Base-by-base conservation (phyloP, 2,329 filamentous ascomycete genomes). In the Bipolaris bicolor region DNA sequence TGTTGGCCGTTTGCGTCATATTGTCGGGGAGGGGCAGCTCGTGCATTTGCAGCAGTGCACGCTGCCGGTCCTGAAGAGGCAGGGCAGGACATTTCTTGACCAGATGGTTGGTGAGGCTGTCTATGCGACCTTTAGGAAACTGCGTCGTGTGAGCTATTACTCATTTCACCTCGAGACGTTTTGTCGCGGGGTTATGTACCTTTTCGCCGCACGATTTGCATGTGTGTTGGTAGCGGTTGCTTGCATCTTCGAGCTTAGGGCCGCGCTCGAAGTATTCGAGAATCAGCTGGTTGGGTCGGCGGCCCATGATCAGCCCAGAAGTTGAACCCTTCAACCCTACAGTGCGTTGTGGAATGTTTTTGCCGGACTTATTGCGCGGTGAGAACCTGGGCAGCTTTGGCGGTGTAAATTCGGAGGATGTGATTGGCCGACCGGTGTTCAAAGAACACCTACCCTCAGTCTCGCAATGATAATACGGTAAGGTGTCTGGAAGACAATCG, bases 151-250 rank as follows among this genome's bases (percentile, higher is more conserved):
- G 64, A 73, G 65, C 73, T 46, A 29, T 49, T 54, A n/a, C 44
- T 39, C 48, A 52, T 49, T 45, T 55, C 43, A 18, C 13, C 31
- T 52, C 54, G 55, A 20, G 26, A 18, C 47, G 43, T 54, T 44
- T 58, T 63, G 60, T 60, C 51, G 52, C 29, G 65, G 59, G 64
- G 60, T 52, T 48, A 57, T 58, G 41, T 51, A 80, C 79, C 67
- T 90, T 89, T 77, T 95, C 90, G 65, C 91, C 91, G 75, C 92
- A 96, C 64, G 88, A 84, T 76, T 90, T 94, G 85, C 92, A 97
- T 11, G 90, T 95, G 73, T 97, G 91, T 68, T 91, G 88, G 73
- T 97, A 97, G 57, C 93, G 87, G 76, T 96, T 97, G 80, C 91
- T 95, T 63, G 90, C 89, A 79, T 97, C 92, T 72, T 89, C 87